Evolutionary conservation across 2,329 filamentous ascomycete genomes (phyloP).

Genomic region (Pezicula carpinea): DNA sequence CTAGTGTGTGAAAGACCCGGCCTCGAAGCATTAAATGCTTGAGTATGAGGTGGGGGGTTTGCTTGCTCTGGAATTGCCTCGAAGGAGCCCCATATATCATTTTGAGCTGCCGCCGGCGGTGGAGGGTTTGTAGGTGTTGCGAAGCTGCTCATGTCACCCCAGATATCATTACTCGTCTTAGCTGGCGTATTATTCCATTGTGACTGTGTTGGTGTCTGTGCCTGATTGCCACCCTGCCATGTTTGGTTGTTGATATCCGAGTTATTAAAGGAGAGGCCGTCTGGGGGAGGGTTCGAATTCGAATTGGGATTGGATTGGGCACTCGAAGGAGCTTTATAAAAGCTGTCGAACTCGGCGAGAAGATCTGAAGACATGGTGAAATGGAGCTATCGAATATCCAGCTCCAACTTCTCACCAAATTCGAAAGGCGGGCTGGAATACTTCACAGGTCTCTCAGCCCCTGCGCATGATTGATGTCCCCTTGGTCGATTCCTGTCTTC

Average conservation of each 20-base stretch:
- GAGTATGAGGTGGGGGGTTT: neutral
- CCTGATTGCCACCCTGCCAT: conserved; percentile 1
- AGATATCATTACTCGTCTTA: conserved; percentile 16
- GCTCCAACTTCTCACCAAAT: neutral
- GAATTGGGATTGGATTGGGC: conserved; percentile 20
- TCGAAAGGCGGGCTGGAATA: no score
- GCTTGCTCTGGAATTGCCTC: conserved; percentile 10
- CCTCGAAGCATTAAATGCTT: conserved; percentile 1
- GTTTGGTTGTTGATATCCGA: conserved; percentile 4
- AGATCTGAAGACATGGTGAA: conserved; percentile 58
- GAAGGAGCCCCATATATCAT: conserved; percentile 27
- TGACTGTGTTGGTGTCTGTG: conserved; percentile 6
- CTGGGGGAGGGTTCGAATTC: conserved; percentile 13
- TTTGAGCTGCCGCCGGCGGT: conserved; percentile 10
- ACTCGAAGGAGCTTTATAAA: conserved; percentile 33
- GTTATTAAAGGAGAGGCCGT: conserved; percentile 17
- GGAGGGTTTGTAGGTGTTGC: conserved; percentile 7
- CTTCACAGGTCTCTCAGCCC: conserved; percentile 11
- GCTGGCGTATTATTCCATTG: conserved; percentile 15
- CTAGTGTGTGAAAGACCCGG: neutral
- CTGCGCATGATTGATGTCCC: no score
- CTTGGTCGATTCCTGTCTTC: no score
- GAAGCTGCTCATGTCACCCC: conserved; percentile 20
- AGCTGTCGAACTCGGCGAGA: conserved; percentile 56
- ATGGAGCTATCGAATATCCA: neutral